Base-by-base conservation (phyloP, 148 eudicot species). In the Polygonum aviculare region DNA sequence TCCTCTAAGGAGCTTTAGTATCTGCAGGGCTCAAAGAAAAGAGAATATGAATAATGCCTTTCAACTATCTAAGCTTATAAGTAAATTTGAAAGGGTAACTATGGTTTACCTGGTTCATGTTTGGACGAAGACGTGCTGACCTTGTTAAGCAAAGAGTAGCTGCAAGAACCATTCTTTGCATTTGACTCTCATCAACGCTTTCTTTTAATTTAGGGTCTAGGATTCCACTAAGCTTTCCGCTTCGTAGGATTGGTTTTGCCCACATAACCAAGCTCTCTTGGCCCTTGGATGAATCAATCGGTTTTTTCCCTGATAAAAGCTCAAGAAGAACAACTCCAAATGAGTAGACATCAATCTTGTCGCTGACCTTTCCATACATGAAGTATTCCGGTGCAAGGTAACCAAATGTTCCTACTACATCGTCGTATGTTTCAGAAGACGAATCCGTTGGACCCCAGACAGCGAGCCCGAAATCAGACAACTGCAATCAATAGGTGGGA, bases 351-450 rank as follows among this genome's bases (percentile, higher is more conserved):
- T 96, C 99, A 0, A 96, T 82, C 84, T 96, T 96, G 83, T 88
- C 87, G 63, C 96, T 96, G 65, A 96, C 97, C 86, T 87, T 91
- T 0, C 99, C 99, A 80, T 96, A 96, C 99, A 96, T 93, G 81
- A 96, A 90, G 79, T 96, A 96, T 50, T 96, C 99, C 0, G 99
- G 99, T 36, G 99, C 99, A 15, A 96, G 89, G 80, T 96, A 96
- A 38, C 99, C 99, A 60, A 96, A 96, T 9, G 98, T 96, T 50
- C 99, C 99, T 19, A 96, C 88, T 36, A 96, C 93, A 75, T 96
- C 97, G 7, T 82, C 81, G 74, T 90, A 81, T 21, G 87, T 93
- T 73, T 86, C 55, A 52, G 74, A 86, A 2, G 87, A 77, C 26
- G 86, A 77, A 44, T 75, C 79, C 75, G 85, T 79, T 2, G 97